Evolutionary conservation across 2,329 filamentous ascomycete genomes (phyloP).

Genomic region (Cryphonectria nitschkei): DNA sequence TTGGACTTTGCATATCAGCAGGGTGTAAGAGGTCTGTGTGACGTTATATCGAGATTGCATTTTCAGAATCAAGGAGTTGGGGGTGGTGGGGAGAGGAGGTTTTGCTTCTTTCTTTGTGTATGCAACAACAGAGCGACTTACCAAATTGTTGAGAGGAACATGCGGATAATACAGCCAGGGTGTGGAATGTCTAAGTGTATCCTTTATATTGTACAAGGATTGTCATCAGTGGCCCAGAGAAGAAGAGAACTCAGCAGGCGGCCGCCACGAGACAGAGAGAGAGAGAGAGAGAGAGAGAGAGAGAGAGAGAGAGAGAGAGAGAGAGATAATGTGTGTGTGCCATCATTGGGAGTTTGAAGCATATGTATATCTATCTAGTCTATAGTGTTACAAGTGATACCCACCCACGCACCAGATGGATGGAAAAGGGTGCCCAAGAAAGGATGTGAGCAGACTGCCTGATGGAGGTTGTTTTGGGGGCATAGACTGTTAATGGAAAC

Average conservation of each 20-base stretch:
- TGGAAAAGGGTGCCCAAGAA: no score
- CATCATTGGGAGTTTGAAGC: neutral
- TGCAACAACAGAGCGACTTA: neutral
- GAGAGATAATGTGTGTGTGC: neutral
- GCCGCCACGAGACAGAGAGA: no score
- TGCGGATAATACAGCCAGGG: neutral
- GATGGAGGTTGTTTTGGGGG: neutral
- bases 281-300: neutral
- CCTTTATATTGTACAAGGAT: neutral
- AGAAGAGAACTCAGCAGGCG: no score
- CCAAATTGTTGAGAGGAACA: neutral
- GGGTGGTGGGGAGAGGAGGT: no score
- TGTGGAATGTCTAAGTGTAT: neutral
- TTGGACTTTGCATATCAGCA: slow-evolving; percentile 15
- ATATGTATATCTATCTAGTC: neutral
- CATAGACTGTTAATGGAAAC: neutral
- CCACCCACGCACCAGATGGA: neutral
- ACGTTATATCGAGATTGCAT: slow-evolving; percentile 4
- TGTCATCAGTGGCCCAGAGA: neutral
- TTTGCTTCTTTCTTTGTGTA: neutral
- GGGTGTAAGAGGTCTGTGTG: slow-evolving; percentile 1
- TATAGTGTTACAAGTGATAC: slow-evolving; percentile 10
- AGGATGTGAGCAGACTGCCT: neutral
- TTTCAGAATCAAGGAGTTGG: neutral
- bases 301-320: neutral